Base-by-base conservation (phyloP, 1,284 basidiomycete genomes). In the Trichosporon inkin region DNA sequence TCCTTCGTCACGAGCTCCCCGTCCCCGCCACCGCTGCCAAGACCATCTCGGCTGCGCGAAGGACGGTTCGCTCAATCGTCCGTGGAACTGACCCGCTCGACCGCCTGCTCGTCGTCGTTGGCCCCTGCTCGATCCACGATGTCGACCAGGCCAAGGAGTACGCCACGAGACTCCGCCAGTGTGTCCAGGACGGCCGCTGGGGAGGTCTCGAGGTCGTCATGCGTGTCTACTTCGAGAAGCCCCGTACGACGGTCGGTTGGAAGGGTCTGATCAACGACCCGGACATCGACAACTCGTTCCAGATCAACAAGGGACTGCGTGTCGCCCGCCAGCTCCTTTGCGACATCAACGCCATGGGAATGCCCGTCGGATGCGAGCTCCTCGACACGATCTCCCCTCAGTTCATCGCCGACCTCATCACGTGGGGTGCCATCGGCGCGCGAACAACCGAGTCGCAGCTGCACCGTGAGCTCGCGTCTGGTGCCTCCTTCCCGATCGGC, bases 361-460 rank as follows among this genome's bases (percentile, higher is more conserved):
- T 94, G 20, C 91, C 92, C 20, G 86, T 88, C 2, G 92, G 90
- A 14, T 92, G 89, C 79, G 92, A 95, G 76, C 89, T 95, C 73
- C 82, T 94, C 58, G 77, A 80, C 64, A 79, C 78, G 47, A 79
- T 79, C 58, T 72, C 69, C 65, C 93, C 93, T 2, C 93, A 97
- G 76, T 99, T 92, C 81, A 96, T 92, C 14, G 92, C 94, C 28
- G 96, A 99, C 80, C 81, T 97, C 22, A 91, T 97, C 55, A 87
- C 89, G 2, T 99, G 95, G 95, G 95, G 95, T 57, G 95, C 95
- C 3, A 98, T 99, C 66, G 95, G 95, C 40, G 92, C 92, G 14
- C 84, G 92, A 32, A 96, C 93, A 6, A 98, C 95, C 10, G 95
- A 99, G 78, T 94, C 90, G 2, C 95, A 99, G 78, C 88, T 98